Evolutionary conservation across 345 rosid species (phyloP).

Genomic region (Populus davidiana): DNA sequence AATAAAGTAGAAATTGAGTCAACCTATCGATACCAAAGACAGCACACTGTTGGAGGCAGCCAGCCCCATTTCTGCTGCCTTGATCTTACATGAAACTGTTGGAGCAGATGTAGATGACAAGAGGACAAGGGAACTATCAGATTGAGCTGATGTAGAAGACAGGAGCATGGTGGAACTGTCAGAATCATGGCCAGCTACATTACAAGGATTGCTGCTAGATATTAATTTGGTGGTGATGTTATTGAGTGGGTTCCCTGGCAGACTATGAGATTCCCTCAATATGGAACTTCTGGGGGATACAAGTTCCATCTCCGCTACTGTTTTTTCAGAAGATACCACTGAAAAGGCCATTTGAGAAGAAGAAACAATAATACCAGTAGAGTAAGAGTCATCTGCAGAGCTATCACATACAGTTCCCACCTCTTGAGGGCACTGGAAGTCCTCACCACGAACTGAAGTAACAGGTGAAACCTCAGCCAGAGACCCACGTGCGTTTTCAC

Average conservation of each 20-base stretch:
- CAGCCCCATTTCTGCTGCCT: constrained; percentile 5
- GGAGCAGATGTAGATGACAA: constrained; percentile 3
- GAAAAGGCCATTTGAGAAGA: constrained; percentile 17
- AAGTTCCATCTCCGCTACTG: constrained; percentile 16
- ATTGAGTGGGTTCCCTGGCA: constrained; percentile 17
- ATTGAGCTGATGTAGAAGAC: constrained; percentile 10
- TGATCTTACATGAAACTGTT: constrained; percentile 15
- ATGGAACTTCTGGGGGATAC: constrained; percentile 16
- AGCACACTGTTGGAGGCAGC: constrained; percentile 24
- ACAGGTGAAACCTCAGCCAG: constrained; percentile 18
- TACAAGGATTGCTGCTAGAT: constrained; percentile 4
- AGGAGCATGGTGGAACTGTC: constrained; percentile 13
- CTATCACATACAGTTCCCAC: neutral
- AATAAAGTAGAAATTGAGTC: neutral
- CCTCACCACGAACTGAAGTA: constrained; percentile 17
- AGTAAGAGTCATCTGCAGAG: constrained; percentile 3
- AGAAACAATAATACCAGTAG: constrained; percentile 6
- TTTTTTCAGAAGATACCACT: constrained; percentile 5
- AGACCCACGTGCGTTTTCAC: constrained; percentile 10
- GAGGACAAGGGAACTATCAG: neutral
- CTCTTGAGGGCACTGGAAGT: constrained; percentile 9
- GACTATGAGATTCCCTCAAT: constrained; percentile 7
- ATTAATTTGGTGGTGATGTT: constrained; percentile 11
- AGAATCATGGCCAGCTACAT: constrained; percentile 14
- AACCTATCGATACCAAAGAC: constrained; percentile 36